A percentile compares a stretch with the other conserved stretches of the same genome.
These are phyloP conservation scores for Magnolia sinica DNA, from an alignment of 164 flowering plant species.

Conservation along the genomic window DNA sequence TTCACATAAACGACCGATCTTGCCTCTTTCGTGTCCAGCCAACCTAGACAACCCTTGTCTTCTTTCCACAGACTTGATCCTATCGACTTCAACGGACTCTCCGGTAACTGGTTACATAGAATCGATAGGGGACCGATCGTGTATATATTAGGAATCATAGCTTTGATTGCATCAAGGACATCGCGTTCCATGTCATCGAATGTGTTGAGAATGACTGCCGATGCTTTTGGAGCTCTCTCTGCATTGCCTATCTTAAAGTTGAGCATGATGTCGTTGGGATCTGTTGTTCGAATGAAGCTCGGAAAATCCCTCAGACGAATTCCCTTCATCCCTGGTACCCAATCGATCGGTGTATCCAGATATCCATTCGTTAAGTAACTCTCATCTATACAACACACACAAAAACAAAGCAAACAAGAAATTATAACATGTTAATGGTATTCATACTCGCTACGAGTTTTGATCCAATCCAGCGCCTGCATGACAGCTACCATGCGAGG, in stretches of 20 bases:
- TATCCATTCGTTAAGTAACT: constrained; percentile 13
- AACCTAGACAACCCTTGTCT: constrained; percentile 24
- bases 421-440: too few species aligned
- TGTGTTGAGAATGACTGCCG: constrained; percentile 30
- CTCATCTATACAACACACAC: constrained; percentile 6
- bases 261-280: constrained; percentile 9
- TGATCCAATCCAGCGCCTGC: too few species aligned
- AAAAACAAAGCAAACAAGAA: too few species aligned
- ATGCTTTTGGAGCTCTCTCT: constrained; percentile 7
- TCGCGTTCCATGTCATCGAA: constrained; percentile 34
- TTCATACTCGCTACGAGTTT: too few species aligned
- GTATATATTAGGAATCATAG: constrained; percentile 23
- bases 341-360: constrained; percentile 7
- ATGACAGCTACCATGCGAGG: too few species aligned
- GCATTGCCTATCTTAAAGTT: constrained; percentile 1
- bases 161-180: constrained; percentile 24
- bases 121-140: constrained; percentile 28
- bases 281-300: not conserved
- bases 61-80: constrained; percentile 32
- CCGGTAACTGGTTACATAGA: constrained; percentile 1
- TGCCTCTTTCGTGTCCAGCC: constrained; percentile 28
- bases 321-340: constrained; percentile 16
- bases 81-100: not conserved
- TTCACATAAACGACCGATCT: constrained; percentile 37
- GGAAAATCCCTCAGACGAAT: constrained; percentile 18